phyloP scores from a whole-genome alignment of 495 filamentous ascomycete species.

The Penicillium argentinense region DNA sequence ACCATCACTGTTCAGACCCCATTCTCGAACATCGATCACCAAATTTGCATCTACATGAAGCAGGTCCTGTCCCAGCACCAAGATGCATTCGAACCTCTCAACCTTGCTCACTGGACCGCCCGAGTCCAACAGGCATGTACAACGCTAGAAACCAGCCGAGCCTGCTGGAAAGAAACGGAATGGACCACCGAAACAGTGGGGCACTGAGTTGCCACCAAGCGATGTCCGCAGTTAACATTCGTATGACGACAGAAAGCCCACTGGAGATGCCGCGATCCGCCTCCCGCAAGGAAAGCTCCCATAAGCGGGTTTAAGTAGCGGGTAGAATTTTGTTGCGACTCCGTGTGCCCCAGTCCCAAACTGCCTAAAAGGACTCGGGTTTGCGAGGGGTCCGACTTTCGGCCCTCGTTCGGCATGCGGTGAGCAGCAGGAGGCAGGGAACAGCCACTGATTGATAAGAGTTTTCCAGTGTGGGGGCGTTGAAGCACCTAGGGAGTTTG shows the following conservation, averaged over 20 bases:
- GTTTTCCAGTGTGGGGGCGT: conserved; percentile 7
- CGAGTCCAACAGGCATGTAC: neutral
- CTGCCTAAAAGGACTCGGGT: too few species aligned
- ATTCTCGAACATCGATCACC: too few species aligned
- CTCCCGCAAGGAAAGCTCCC: neutral
- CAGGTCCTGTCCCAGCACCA: too few species aligned
- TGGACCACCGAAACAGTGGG: neutral
- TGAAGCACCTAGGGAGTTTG: conserved; percentile 10
- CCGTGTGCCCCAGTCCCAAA: too few species aligned
- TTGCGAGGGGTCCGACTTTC: conserved; percentile 20
- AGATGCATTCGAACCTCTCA: neutral
- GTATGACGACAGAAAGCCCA: conserved; percentile 4
- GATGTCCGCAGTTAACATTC: neutral
- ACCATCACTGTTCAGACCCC: too few species aligned
- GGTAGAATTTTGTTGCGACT: too few species aligned
- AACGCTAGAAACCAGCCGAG: neutral
- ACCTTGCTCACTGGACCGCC: neutral
- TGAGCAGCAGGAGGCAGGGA: conserved; percentile 1
- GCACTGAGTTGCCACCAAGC: neutral
- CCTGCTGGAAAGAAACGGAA: neutral
- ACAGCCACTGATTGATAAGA: conserved; percentile 33
- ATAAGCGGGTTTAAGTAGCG: too few species aligned
- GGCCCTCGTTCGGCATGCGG: conserved; percentile 14
- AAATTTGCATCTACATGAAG: conserved; percentile 49
- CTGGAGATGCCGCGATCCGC: neutral